Percentiles rank a stretch among this genome's conserved stretches.
Evolutionary conservation across 1,139 yeast genomes (phyloP).

Genomic region (Sugiyamaella neomexicana): DNA sequence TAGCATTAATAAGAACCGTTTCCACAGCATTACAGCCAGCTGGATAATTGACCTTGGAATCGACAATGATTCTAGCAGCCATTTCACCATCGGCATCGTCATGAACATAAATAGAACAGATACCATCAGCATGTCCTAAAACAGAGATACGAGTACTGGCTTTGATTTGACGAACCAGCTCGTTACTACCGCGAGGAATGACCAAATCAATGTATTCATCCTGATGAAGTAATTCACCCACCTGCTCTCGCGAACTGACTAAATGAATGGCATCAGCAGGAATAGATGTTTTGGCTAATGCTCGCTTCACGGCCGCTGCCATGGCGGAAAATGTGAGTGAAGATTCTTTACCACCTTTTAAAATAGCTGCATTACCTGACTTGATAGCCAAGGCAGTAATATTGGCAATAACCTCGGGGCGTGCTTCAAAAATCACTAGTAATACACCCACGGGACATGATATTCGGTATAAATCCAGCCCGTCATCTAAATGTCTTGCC

Average conservation of each 20-base stretch:
- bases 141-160: constrained; percentile 91
- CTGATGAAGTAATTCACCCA: constrained; percentile 76
- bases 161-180: constrained; percentile 81
- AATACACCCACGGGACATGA: constrained; percentile 95
- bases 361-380: constrained; percentile 87
- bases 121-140: constrained; percentile 98
- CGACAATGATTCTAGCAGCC: constrained; percentile 74
- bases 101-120: constrained; percentile 85
- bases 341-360: constrained; percentile 97
- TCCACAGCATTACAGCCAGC: constrained; percentile 99
- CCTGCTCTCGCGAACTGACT: constrained; percentile 86
- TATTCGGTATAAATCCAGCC: constrained; percentile 73
- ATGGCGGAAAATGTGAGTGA: constrained; percentile 78
- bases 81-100: constrained; percentile 69
- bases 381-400: constrained; percentile 94
- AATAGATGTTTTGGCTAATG: constrained; percentile 61
- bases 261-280: constrained; percentile 83
- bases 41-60: constrained; percentile 92
- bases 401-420: constrained; percentile 98
- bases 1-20: constrained; percentile 67
- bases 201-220: constrained; percentile 92
- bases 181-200: constrained; percentile 95
- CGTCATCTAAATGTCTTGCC: constrained; percentile 84
- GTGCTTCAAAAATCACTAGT: constrained; percentile 88
- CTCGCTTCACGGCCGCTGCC: constrained; percentile 66